Conservation (phyloP, 371 early-diverging fungal species). For the Haplosporangium sp. region DNA sequence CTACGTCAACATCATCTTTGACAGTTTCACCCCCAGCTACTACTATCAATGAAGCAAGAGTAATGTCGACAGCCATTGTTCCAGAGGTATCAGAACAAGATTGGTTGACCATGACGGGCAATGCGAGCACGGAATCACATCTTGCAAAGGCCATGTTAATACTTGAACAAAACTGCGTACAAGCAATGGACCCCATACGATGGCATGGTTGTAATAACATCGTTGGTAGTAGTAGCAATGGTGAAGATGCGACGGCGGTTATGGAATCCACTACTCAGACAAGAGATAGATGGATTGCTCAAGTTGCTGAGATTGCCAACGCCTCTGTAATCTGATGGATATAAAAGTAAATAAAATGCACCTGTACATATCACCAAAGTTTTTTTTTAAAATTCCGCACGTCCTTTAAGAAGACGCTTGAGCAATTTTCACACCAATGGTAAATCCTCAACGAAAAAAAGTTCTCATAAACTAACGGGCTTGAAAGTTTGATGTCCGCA, state of each 20-base stretch:
- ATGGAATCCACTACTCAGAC: neutral
- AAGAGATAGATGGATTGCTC: neutral
- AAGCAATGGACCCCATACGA: conserved; percentile 21
- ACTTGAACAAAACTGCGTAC: conserved; percentile 28
- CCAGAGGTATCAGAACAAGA: conserved; percentile 16
- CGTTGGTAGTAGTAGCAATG: neutral
- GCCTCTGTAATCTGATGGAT: neutral
- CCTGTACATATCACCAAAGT: no score
- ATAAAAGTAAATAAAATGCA: no score
- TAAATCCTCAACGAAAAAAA: no score
- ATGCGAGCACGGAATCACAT: conserved; percentile 22
- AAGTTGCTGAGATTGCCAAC: neutral
- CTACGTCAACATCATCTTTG: neutral
- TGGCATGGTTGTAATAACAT: conserved; percentile 6
- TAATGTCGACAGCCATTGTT: neutral
- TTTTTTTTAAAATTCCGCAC: neutral
- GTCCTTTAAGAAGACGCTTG: no score
- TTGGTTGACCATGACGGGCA: conserved; percentile 42
- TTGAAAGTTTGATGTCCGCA: neutral
- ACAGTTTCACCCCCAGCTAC: neutral
- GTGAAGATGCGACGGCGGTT: neutral
- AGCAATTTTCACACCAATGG: no score
- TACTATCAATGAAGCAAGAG: neutral
- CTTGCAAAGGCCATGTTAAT: conserved; percentile 30
- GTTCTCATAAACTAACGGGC: no score